A percentile compares a stretch with the other conserved stretches of the same genome.
Conservation (phyloP, 495 filamentous ascomycete species). For the Podospora bellae-mahoneyi region DNA sequence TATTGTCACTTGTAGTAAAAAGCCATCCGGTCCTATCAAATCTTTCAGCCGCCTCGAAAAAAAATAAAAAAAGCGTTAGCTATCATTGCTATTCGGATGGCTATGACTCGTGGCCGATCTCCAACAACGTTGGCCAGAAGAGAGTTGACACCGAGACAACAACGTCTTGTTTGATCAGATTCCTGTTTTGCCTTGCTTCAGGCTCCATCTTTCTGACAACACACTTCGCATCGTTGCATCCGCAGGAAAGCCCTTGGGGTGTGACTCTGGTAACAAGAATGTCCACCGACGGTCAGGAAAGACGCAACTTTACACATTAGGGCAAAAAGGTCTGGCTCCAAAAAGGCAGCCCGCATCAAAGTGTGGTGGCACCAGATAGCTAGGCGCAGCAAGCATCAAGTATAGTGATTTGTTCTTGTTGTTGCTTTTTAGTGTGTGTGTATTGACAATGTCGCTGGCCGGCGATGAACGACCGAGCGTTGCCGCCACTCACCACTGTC, state of each 20-base stretch:
- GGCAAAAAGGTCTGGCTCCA: neutral
- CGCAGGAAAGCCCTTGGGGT: neutral
- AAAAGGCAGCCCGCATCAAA: conserved; percentile 10
- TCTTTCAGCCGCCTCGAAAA: neutral
- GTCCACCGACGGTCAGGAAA: neutral
- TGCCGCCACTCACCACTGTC: neutral
- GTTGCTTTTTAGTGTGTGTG: neutral
- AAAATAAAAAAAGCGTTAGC: neutral
- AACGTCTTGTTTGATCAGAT: neutral
- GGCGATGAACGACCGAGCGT: conserved; percentile 2
- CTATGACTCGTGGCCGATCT: neutral
- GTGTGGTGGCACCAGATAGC: conserved; percentile 16
- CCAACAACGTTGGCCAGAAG: neutral
- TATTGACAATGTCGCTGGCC: conserved; percentile 2
- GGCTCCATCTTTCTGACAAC: neutral
- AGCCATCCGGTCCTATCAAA: neutral
- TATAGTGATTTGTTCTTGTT: neutral
- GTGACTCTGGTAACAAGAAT: neutral
- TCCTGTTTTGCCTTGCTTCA: neutral
- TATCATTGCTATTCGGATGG: neutral
- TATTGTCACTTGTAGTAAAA: neutral
- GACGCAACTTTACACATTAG: neutral
- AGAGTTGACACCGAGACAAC: neutral
- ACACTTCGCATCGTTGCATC: neutral
- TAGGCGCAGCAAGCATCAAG: neutral